Evolutionary conservation across 2,329 filamentous ascomycete species (phyloP), one percentile per base, ranked within the genome.

Genomic region (Colletotrichum sp.): DNA sequence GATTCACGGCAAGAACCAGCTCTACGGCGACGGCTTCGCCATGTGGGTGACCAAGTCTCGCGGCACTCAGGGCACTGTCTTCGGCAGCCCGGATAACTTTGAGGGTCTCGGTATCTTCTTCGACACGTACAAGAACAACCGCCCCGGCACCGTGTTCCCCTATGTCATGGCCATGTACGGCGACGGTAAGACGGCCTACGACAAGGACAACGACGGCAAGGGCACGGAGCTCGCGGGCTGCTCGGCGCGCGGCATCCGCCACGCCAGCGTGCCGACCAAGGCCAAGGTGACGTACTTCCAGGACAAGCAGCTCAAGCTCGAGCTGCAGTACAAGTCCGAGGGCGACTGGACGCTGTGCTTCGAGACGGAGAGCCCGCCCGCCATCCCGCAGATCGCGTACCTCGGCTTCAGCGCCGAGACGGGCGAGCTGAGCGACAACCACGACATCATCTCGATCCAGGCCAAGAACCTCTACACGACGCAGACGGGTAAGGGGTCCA

Each of bases 121-220:
- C 87, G 97, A 99, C 84, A 99, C 97, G 60, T 99, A 99, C 90
- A 99, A 99, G 92, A 99, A 99, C 89, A 98, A 98, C 88, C 93
- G 97, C 16, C 96, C 97, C 1, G 97, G 97, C 59, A 94, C 95
- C 57, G 95, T 98, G 63, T 99, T 99, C 87, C 97, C 97, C 67
- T 98, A 98, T 83, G 94, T 99, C 81, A 98, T 99, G 96, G 96
- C 96, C 78, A 99, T 99, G 97, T 90, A 96, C 80, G 97, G 97
- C 76, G 97, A 99, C 84, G 96, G 97, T 77, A 89, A 95, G 83
- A 98, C 94, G 8, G 84, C 89, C 16, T 99, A 99, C 87, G 96
- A 99, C 88, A 96, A 98, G 88, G 93, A 93, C 81, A 96, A 96
- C 81, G 97, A 99, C 82, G 97, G 97, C 83, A 99, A 98, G 89